A percentile compares a stretch with the other conserved stretches of the same genome.
Evolutionary conservation across 2,329 filamentous ascomycete species (phyloP).

Genomic region (Thyridium curvatum): DNA sequence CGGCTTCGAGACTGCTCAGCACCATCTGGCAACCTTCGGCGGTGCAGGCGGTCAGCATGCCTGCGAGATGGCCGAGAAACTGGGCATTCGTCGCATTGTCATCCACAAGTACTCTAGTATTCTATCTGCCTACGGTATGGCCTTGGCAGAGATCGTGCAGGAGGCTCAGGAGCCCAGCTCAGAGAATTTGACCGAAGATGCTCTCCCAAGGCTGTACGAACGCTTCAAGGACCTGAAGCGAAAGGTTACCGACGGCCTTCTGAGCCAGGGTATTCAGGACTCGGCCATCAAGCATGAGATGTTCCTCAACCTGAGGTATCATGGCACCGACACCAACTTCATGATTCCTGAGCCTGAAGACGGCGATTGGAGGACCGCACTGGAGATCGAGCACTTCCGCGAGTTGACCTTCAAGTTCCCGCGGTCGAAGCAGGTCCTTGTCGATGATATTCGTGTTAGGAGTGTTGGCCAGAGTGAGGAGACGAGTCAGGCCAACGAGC

Average conservation of each 20-base stretch:
- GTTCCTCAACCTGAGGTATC: conserved; percentile 36
- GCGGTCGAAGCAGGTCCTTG: conserved; percentile 72
- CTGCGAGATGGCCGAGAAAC: conserved; percentile 60
- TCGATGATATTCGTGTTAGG: conserved; percentile 83
- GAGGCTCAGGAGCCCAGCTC: conserved; percentile 23
- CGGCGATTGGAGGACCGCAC: conserved; percentile 39
- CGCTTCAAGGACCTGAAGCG: conserved; percentile 1
- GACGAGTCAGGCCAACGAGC: background rate
- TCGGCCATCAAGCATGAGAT: conserved; percentile 32
- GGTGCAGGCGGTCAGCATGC: conserved; percentile 68
- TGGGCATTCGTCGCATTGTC: conserved; percentile 65
- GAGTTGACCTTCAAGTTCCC: conserved; percentile 87
- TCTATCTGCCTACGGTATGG: conserved; percentile 32
- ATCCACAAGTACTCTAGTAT: conserved; percentile 64
- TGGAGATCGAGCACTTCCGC: conserved; percentile 80
- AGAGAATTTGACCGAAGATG: conserved; percentile 8
- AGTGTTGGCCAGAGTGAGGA: conserved; percentile 56
- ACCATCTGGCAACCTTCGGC: conserved; percentile 65
- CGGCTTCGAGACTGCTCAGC: conserved; percentile 63
- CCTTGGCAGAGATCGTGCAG: conserved; percentile 25
- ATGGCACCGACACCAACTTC: conserved; percentile 33
- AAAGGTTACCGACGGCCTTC: conserved; percentile 25
- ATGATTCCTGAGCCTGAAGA: conserved; percentile 19
- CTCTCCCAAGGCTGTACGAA: conserved; percentile 5
- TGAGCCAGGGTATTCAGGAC: conserved; percentile 26